A percentile compares a stretch with the other conserved stretches of the same genome.
phyloP scores from a whole-genome alignment of 129 eudicot genomes.

The Silybum marianum region DNA sequence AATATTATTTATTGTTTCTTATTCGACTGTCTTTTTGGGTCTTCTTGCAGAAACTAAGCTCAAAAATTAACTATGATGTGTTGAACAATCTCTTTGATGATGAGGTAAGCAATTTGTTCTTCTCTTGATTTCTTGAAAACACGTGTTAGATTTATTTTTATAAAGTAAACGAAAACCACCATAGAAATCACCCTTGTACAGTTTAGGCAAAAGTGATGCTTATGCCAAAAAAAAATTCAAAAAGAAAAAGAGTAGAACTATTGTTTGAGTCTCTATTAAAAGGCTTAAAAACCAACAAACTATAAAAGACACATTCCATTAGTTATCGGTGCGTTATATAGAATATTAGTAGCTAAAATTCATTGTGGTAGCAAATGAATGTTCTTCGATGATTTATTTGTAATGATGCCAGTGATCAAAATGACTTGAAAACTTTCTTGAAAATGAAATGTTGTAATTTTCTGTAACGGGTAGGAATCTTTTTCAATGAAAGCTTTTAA shows the following conservation, averaged over 20 bases:
- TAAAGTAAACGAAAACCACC: not conserved
- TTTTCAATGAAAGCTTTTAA: not conserved
- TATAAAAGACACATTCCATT: not conserved
- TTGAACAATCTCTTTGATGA: conserved; percentile 53
- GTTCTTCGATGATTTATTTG: not conserved
- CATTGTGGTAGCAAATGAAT: not conserved
- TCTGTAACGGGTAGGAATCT: not conserved
- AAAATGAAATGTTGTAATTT: not conserved
- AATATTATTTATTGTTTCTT: not conserved
- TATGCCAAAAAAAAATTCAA: not conserved
- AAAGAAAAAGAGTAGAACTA: not conserved
- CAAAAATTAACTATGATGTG: conserved; percentile 57
- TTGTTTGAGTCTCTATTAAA: not conserved
- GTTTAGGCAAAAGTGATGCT: not conserved
- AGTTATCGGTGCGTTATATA: not conserved
- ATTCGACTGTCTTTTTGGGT: not conserved
- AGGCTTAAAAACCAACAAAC: not conserved
- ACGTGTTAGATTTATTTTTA: not conserved
- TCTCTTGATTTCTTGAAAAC: not conserved
- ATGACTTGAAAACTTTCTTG: not conserved
- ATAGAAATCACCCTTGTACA: not conserved
- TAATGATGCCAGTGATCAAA: too few species aligned
- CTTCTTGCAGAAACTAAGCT: conserved; percentile 51
- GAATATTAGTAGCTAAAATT: not conserved
- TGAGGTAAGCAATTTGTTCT: conserved; percentile 48